Evolutionary conservation across 2,329 filamentous ascomycete species (phyloP).

Genomic region (Neocucurbitaria cava): DNA sequence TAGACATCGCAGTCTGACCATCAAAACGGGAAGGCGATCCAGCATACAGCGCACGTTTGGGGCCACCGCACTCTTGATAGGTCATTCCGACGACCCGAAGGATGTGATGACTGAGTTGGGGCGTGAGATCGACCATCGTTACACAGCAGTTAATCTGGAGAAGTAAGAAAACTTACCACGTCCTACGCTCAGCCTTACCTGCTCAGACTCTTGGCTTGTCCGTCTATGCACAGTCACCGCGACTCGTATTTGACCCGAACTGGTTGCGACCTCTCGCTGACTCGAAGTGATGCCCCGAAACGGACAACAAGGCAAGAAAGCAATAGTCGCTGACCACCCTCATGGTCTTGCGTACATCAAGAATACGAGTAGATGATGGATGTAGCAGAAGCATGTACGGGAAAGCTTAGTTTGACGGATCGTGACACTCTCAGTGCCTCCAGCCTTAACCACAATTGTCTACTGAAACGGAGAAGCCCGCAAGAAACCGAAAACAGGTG

Average conservation of each 20-base stretch:
- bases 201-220: not conserved
- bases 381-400: too few relatives aligned
- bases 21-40: not conserved
- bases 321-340: not conserved
- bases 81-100: not conserved
- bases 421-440: too few relatives aligned
- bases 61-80: not conserved
- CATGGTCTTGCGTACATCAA: too few relatives aligned
- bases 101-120: not conserved
- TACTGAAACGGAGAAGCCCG: too few relatives aligned
- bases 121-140: conserved; percentile 4
- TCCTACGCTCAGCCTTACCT: not conserved
- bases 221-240: not conserved
- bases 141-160: conserved; percentile 11
- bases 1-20: not conserved
- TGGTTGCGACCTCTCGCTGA: not conserved
- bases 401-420: too few relatives aligned
- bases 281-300: not conserved
- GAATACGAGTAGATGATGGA: too few relatives aligned
- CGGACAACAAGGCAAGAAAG: not conserved
- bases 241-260: not conserved
- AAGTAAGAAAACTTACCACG: not conserved
- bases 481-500: too few relatives aligned
- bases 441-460: too few relatives aligned
- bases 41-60: not conserved